These are phyloP conservation scores for Phascolomyces articulosus DNA, from an alignment of 371 early-diverging fungal genomes.

Conservation along the genomic window DNA sequence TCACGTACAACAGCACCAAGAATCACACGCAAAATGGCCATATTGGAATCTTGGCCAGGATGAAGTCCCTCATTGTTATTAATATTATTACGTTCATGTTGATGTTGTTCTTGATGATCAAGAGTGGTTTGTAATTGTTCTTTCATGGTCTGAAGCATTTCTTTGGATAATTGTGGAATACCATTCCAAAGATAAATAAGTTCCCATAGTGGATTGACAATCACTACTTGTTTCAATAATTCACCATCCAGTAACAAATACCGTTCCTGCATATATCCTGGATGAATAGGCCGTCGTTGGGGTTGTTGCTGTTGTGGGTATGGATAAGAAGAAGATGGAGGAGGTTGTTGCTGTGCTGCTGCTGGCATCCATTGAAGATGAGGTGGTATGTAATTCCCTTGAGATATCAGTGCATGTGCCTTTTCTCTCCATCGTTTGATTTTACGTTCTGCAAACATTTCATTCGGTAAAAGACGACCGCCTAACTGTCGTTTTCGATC, in stretches of 20 bases:
- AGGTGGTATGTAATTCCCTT: constrained; percentile 4
- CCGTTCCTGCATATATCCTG: constrained; percentile 18
- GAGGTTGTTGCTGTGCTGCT: constrained; percentile 7
- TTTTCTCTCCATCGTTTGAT: constrained; percentile 41
- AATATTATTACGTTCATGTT: not conserved
- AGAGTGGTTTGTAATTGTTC: constrained; percentile 11
- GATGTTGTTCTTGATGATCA: not conserved
- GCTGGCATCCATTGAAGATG: constrained; percentile 13
- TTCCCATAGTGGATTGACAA: constrained; percentile 52
- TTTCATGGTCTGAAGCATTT: constrained; percentile 33
- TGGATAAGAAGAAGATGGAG: too few relatives aligned
- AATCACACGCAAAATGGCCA: constrained; percentile 32
- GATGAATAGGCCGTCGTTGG: constrained; percentile 10
- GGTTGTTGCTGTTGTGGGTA: constrained; percentile 7
- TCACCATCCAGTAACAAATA: constrained; percentile 27
- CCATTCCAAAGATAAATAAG: constrained; percentile 55
- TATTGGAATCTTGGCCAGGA: constrained; percentile 14
- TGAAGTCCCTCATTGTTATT: too few relatives aligned
- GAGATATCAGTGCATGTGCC: constrained; percentile 15
- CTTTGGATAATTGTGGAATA: constrained; percentile 33
- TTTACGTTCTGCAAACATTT: constrained; percentile 47
- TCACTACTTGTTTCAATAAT: constrained; percentile 29
- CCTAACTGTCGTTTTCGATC: constrained; percentile 38
- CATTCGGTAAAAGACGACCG: constrained; percentile 43
- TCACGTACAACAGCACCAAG: constrained; percentile 44